Percentiles rank a stretch among this genome's conserved stretches.
Conservation (phyloP, 768 basidiomycete species). For the Lentinus brumalis region DNA sequence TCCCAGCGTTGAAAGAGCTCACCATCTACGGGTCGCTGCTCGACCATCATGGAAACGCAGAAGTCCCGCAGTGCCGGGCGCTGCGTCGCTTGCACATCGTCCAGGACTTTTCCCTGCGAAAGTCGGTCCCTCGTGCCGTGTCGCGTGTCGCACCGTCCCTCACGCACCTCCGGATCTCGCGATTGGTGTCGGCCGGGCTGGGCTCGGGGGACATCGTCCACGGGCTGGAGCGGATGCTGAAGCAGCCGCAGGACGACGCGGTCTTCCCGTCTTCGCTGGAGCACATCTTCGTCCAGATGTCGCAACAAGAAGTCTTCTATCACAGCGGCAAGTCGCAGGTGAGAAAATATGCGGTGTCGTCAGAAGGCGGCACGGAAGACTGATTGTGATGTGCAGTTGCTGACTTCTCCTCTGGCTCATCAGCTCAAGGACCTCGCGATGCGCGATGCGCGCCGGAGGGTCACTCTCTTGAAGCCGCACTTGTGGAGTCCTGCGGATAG, state of each 20-base stretch:
- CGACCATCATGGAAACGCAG: not conserved
- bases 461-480: not conserved
- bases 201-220: not conserved
- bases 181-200: not conserved
- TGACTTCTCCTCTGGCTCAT: not conserved
- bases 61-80: not conserved
- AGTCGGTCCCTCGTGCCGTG: not conserved
- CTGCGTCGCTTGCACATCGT: not conserved
- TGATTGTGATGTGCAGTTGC: not conserved
- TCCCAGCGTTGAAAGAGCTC: not conserved
- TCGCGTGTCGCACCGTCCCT: not conserved
- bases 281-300: constrained; percentile 1
- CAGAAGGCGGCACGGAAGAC: not conserved
- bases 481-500: not conserved
- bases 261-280: not conserved
- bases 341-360: not conserved
- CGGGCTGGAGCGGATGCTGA: not conserved
- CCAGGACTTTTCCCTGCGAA: not conserved
- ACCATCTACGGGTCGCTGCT: not conserved
- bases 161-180: constrained; percentile 3
- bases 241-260: not conserved
- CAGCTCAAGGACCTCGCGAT: not conserved
- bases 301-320: not conserved
- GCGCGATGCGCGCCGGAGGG: not conserved
- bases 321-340: not conserved